Evolutionary conservation across 2,329 filamentous ascomycete species (phyloP).

Genomic region (Ophiostoma piceae): DNA sequence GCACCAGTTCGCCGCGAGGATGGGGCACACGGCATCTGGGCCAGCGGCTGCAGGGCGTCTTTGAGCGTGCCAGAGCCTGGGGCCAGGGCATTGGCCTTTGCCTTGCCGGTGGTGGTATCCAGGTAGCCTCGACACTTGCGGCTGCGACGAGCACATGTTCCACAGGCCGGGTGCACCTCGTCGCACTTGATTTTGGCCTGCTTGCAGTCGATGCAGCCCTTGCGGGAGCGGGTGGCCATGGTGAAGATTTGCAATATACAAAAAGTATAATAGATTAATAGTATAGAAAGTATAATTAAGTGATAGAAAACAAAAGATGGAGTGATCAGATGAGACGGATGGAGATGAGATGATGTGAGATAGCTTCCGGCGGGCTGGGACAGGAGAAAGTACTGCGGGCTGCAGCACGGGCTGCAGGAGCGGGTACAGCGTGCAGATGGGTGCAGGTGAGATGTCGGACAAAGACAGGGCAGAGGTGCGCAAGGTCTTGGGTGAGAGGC

Average conservation of each 20-base stretch:
- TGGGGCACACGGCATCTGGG: slow-evolving; percentile 12
- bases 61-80: neutral
- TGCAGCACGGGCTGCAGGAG: neutral
- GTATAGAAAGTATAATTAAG: neutral
- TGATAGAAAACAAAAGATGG: neutral
- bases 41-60: slow-evolving; percentile 12
- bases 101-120: slow-evolving; percentile 9
- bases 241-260: neutral
- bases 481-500: neutral
- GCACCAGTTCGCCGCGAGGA: neutral
- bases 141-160: slow-evolving; percentile 25
- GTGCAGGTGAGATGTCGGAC: neutral
- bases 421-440: neutral
- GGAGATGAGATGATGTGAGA: neutral
- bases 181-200: slow-evolving; percentile 28
- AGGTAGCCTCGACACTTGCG: slow-evolving; percentile 25
- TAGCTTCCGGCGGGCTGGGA: slow-evolving; percentile 6
- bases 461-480: neutral
- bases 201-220: slow-evolving; percentile 28
- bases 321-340: neutral
- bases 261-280: neutral
- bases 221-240: slow-evolving; percentile 26
- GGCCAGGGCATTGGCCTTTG: neutral
- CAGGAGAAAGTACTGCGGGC: neutral
- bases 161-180: slow-evolving; percentile 26